Evolutionary conservation across 257 asterid genomes (phyloP).

Genomic region (Lantana camara): DNA sequence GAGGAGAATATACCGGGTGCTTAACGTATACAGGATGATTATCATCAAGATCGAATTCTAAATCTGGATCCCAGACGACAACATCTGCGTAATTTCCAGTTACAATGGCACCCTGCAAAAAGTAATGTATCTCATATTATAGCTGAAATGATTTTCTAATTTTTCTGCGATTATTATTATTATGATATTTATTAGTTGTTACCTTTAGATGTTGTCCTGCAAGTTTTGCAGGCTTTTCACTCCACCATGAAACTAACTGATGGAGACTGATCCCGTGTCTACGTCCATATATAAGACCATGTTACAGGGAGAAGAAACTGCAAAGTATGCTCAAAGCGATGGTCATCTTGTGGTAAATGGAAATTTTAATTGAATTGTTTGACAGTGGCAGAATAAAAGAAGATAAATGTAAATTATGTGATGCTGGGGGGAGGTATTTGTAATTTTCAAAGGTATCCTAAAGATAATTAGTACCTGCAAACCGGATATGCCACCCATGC

Average conservation of each 20-base stretch:
- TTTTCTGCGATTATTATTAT: too few relatives aligned
- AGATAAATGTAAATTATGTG: too few relatives aligned
- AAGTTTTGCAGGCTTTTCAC: conserved; percentile 94
- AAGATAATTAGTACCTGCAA: conserved; percentile 65
- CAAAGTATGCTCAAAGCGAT: too few relatives aligned
- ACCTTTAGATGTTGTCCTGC: conserved; percentile 82
- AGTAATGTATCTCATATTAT: not conserved
- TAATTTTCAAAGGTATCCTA: too few relatives aligned
- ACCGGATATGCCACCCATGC: conserved; percentile 99
- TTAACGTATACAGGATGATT: conserved; percentile 57
- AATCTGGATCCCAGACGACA: conserved; percentile 91
- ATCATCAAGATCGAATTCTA: conserved; percentile 63
- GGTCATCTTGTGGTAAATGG: too few relatives aligned
- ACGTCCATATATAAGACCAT: conserved; percentile 85
- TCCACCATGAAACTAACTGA: conserved; percentile 91
- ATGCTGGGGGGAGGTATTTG: too few relatives aligned
- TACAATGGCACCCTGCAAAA: conserved; percentile 68
- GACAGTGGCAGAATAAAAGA: too few relatives aligned
- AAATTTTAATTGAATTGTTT: too few relatives aligned
- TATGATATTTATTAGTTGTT: not conserved
- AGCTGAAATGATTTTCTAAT: not conserved
- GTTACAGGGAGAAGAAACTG: conserved; percentile 95
- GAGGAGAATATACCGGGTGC: conserved; percentile 67
- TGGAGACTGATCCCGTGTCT: conserved; percentile 59
- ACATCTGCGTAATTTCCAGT: conserved; percentile 80